Evolutionary conservation across 495 filamentous ascomycete species (phyloP).

Genomic region (Penicilliopsis zonata): DNA sequence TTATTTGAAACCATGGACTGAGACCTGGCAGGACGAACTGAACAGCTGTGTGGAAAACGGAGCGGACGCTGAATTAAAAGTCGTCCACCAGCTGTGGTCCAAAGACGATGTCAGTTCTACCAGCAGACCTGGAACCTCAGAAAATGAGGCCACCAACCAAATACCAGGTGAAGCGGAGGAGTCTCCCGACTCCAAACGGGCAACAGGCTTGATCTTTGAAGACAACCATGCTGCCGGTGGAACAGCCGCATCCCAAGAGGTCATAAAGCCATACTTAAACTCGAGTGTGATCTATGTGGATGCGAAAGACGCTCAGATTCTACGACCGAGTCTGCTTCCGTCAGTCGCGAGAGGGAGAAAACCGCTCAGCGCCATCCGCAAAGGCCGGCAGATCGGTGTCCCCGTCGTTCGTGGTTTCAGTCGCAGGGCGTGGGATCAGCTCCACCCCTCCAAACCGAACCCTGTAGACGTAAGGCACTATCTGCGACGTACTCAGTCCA

Average conservation of each 20-base stretch:
- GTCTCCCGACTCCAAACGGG: slow-evolving; percentile 2
- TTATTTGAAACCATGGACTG: slow-evolving; percentile 77
- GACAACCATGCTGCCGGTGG: slow-evolving; percentile 34
- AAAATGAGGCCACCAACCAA: slow-evolving; percentile 10
- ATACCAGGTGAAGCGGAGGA: too few relatives aligned
- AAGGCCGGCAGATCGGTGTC: slow-evolving; percentile 69
- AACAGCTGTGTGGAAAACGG: slow-evolving; percentile 86
- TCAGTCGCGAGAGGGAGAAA: slow-evolving; percentile 66
- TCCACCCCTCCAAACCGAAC: slow-evolving; percentile 51
- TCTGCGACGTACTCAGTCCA: slow-evolving; percentile 27
- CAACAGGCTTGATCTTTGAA: slow-evolving; percentile 10
- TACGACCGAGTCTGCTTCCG: slow-evolving; percentile 68
- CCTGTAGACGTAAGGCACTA: slow-evolving; percentile 34
- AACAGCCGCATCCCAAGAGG: slow-evolving; percentile 13
- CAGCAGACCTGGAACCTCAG: slow-evolving; percentile 14
- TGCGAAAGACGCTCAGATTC: slow-evolving; percentile 58
- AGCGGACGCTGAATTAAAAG: slow-evolving; percentile 79
- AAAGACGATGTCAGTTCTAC: slow-evolving; percentile 31
- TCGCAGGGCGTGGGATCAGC: slow-evolving; percentile 57
- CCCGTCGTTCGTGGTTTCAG: slow-evolving; percentile 83
- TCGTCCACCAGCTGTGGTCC: slow-evolving; percentile 71
- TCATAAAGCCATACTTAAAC: slow-evolving; percentile 43
- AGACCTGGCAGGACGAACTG: slow-evolving; percentile 89
- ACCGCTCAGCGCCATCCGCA: slow-evolving; percentile 76
- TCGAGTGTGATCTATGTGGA: slow-evolving; percentile 79